A percentile compares a stretch with the other conserved stretches of the same genome.
phyloP scores from a whole-genome alignment of 1,284 basidiomycete species.

The Tilletia setariae region DNA sequence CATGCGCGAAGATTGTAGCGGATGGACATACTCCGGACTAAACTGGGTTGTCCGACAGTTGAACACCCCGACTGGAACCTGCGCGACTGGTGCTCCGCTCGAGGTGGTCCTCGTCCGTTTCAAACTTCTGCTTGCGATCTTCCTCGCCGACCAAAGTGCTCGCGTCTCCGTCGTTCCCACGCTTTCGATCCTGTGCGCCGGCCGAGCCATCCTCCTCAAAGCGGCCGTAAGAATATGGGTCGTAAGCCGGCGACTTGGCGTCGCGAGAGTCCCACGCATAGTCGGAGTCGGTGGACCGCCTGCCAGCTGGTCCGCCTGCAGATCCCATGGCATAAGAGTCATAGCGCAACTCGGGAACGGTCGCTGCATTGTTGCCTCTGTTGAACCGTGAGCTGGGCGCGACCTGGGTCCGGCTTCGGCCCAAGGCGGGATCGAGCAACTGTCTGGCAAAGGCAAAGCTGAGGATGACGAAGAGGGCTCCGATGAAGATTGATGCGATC shows the following conservation, averaged over 20 bases:
- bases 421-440: conserved; percentile 33
- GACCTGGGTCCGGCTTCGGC: conserved; percentile 18
- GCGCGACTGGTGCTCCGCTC: neutral
- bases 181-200: neutral
- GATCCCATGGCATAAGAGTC: conserved; percentile 9
- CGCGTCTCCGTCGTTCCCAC: conserved; percentile 1
- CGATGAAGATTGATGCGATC: conserved; percentile 32
- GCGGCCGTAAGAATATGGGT: conserved; percentile 6
- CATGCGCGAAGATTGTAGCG: no score
- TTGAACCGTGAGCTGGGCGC: conserved; percentile 3
- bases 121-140: conserved; percentile 11
- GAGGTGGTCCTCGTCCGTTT: neutral
- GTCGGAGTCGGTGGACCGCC: conserved; percentile 9
- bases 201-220: neutral
- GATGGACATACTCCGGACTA: neutral
- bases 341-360: conserved; percentile 2
- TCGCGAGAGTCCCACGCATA: conserved; percentile 15
- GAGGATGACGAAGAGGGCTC: conserved; percentile 38
- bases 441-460: conserved; percentile 42
- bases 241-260: conserved; percentile 10
- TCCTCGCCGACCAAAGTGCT: conserved; percentile 8
- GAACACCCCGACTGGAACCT: neutral
- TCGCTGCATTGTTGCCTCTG: neutral
- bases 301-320: neutral
- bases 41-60: neutral